phyloP scores from a whole-genome alignment of 495 filamentous ascomycete species.

The Immersiella caudata region DNA sequence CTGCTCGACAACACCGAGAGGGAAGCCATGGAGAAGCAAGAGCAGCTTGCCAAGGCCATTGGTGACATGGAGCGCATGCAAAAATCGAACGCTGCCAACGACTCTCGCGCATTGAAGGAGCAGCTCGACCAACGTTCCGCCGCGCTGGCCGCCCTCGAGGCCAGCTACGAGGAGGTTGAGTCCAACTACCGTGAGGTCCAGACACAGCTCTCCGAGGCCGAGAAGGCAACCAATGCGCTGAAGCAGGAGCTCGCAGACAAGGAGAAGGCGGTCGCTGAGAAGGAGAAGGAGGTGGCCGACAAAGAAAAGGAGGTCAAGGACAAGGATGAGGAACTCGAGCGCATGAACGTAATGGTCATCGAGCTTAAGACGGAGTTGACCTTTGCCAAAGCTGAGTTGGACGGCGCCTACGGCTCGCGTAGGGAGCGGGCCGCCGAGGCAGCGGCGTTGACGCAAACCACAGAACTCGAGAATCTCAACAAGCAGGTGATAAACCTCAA shows the following conservation, averaged over 20 bases:
- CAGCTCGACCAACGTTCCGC: constrained; percentile 54
- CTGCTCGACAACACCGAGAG: constrained; percentile 53
- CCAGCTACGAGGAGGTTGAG: constrained; percentile 45
- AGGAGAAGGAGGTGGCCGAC: constrained; percentile 32
- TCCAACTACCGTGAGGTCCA: constrained; percentile 46
- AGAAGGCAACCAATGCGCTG: constrained; percentile 22
- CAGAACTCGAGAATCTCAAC: constrained; percentile 67
- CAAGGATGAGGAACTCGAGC: constrained; percentile 68
- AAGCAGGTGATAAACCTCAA: constrained; percentile 66
- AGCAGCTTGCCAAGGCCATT: constrained; percentile 54
- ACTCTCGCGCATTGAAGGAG: constrained; percentile 45
- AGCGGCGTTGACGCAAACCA: constrained; percentile 65
- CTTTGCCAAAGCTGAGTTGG: constrained; percentile 89
- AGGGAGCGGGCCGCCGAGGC: constrained; percentile 77
- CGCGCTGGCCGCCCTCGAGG: constrained; percentile 52
- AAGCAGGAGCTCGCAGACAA: constrained; percentile 27
- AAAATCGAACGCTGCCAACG: constrained; percentile 37
- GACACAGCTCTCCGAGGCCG: constrained; percentile 36
- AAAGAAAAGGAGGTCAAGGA: constrained; percentile 46
- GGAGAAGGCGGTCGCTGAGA: constrained; percentile 31
- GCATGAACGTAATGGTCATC: constrained; percentile 79
- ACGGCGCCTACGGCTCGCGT: constrained; percentile 84
- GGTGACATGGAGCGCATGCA: constrained; percentile 55
- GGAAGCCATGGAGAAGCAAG: constrained; percentile 49
- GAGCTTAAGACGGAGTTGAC: constrained; percentile 88